Evolutionary conservation across 148 eudicot species (phyloP).

Genomic region (Silene latifolia): DNA sequence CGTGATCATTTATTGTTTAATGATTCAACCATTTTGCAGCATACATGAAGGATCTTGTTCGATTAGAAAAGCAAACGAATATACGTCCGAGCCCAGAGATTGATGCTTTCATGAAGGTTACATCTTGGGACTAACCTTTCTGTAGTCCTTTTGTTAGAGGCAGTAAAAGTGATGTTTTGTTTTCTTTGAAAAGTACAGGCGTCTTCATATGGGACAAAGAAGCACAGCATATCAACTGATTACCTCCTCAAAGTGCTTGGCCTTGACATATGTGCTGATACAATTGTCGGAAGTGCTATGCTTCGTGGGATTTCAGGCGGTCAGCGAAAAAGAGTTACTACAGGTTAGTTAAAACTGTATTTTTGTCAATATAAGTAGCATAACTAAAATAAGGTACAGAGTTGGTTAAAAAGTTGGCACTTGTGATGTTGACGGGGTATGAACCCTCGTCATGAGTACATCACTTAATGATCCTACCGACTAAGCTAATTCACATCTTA

Average conservation of each 20-base stretch:
- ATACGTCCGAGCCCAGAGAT: constrained; percentile 83
- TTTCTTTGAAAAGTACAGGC: constrained; percentile 43
- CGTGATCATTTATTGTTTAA: background rate
- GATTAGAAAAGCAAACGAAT: constrained; percentile 53
- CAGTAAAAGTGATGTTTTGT: background rate
- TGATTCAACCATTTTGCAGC: constrained; percentile 32
- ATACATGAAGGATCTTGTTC: constrained; percentile 50
- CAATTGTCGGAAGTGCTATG: constrained; percentile 82
- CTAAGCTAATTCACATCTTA: too few relatives aligned
- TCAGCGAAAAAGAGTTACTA: constrained; percentile 87
- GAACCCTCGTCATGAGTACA: too few relatives aligned
- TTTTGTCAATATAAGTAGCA: background rate
- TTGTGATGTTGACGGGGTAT: too few relatives aligned
- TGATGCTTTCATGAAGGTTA: constrained; percentile 93
- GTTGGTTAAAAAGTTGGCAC: too few relatives aligned
- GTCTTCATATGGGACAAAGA: constrained; percentile 60
- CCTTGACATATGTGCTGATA: constrained; percentile 79
- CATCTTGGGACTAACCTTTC: constrained; percentile 3
- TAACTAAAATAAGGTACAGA: background rate
- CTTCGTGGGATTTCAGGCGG: constrained; percentile 90
- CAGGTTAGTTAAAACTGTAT: constrained; percentile 47
- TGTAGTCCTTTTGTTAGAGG: constrained; percentile 1
- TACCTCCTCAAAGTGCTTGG: constrained; percentile 77
- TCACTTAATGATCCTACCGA: background rate
- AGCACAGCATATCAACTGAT: constrained; percentile 67